Percentiles rank a stretch among this genome's conserved stretches.
These are phyloP conservation scores for Capsella rubella DNA, from an alignment of 441 rosid genomes.

Conservation along the genomic window DNA sequence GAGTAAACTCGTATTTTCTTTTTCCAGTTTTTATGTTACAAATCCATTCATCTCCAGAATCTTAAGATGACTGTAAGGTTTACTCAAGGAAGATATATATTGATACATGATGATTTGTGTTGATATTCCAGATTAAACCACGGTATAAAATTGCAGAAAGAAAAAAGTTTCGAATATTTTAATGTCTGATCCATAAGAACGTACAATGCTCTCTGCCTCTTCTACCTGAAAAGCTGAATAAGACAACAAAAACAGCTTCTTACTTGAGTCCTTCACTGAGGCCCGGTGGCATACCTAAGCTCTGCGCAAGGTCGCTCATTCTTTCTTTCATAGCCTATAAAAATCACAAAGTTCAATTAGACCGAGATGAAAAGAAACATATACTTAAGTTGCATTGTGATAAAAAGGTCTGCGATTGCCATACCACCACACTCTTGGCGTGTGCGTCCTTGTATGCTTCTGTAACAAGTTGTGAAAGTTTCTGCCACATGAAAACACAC, in stretches of 20 bases:
- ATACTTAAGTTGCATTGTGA: neutral
- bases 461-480: slow-evolving; percentile 74
- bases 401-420: slow-evolving; percentile 10
- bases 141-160: neutral
- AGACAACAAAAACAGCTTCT: slow-evolving; percentile 35
- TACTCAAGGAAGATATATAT: neutral
- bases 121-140: slow-evolving; percentile 6
- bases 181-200: slow-evolving; percentile 32
- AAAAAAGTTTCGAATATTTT: neutral
- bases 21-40: neutral
- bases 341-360: slow-evolving; percentile 4
- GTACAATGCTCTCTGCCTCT: slow-evolving; percentile 35
- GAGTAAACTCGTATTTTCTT: slow-evolving; percentile 15
- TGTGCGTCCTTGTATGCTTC: slow-evolving; percentile 98
- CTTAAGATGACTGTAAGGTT: neutral
- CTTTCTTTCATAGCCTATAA: slow-evolving; percentile 93
- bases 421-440: slow-evolving; percentile 89
- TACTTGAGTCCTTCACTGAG: slow-evolving; percentile 72
- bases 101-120: neutral
- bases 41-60: neutral
- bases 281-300: slow-evolving; percentile 96
- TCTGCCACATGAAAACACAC: slow-evolving; percentile 53
- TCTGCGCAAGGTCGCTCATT: slow-evolving; percentile 92
- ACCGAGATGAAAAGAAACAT: neutral
- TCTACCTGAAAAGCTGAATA: slow-evolving; percentile 29